Conservation (phyloP, 257 asterid species). For the Solanum etuberosum region DNA sequence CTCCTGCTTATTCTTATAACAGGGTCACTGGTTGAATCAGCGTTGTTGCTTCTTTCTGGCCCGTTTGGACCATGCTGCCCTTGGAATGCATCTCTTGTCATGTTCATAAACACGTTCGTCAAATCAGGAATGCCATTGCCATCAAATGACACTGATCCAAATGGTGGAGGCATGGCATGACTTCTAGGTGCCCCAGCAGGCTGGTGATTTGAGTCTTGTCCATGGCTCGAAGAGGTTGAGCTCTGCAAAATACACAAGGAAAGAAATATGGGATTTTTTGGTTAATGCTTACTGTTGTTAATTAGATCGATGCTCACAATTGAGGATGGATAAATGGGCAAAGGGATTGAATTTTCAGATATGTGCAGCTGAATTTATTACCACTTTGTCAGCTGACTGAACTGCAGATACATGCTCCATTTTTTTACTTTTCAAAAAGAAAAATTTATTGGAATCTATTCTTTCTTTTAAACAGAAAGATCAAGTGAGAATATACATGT, state of each 20-base stretch:
- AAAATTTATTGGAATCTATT: background rate
- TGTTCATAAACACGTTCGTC: slow-evolving; percentile 37
- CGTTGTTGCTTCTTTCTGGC: slow-evolving; percentile 8
- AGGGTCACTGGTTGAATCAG: slow-evolving; percentile 20
- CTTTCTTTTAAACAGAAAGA: background rate
- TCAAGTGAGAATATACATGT: background rate
- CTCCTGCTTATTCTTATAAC: slow-evolving; percentile 32
- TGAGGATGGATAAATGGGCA: background rate
- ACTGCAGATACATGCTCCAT: background rate
- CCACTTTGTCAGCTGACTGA: background rate
- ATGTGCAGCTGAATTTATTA: background rate
- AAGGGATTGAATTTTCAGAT: background rate
- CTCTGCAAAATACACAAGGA: slow-evolving; percentile 20
- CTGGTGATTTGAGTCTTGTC: slow-evolving; percentile 21
- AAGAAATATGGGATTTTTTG: background rate
- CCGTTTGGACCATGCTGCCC: slow-evolving; percentile 23
- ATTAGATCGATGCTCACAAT: background rate
- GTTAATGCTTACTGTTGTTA: background rate
- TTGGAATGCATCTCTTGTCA: slow-evolving; percentile 26
- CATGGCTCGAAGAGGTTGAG: slow-evolving; percentile 31
- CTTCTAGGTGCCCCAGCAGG: slow-evolving; percentile 32
- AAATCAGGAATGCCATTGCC: slow-evolving; percentile 36
- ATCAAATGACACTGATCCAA: slow-evolving; percentile 43
- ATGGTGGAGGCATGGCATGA: slow-evolving; percentile 24
- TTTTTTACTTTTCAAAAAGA: background rate